Percentiles rank a stretch among this genome's conserved stretches.
These are phyloP conservation scores for Onygenales sp. DNA, from an alignment of 2,329 filamentous ascomycete species.

Conservation along the genomic window DNA sequence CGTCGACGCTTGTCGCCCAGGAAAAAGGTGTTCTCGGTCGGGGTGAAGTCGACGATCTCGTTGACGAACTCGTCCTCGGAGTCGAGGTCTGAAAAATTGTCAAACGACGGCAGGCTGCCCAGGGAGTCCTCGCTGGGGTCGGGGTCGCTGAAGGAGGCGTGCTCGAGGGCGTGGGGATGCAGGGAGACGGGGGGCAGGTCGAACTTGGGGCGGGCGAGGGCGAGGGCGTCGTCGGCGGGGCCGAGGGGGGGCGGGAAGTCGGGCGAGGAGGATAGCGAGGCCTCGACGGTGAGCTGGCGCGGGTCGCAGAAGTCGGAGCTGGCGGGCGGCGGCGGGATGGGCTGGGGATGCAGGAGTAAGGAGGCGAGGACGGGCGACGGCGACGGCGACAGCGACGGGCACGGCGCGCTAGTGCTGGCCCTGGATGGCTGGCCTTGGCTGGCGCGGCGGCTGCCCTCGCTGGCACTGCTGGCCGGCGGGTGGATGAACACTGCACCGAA, in stretches of 20 bases:
- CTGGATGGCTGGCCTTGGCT: conserved; percentile 32
- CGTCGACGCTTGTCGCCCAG: conserved; percentile 61
- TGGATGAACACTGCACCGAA: conserved; percentile 52
- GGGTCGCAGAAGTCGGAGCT: conserved; percentile 87
- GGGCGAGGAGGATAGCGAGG: conserved; percentile 32
- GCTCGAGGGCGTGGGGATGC: neutral
- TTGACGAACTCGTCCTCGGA: conserved; percentile 80
- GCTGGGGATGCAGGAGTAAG: conserved; percentile 72
- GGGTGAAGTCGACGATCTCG: conserved; percentile 60
- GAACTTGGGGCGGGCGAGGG: conserved; percentile 21
- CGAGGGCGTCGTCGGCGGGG: conserved; percentile 26
- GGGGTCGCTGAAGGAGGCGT: conserved; percentile 27
- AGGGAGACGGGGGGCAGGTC: conserved; percentile 16
- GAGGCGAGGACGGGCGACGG: conserved; percentile 64
- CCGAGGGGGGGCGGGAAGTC: conserved; percentile 55
- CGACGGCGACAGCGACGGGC: conserved; percentile 79
- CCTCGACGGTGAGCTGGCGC: conserved; percentile 68
- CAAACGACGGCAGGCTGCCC: conserved; percentile 62
- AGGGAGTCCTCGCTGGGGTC: conserved; percentile 37
- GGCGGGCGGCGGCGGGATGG: conserved; percentile 52
- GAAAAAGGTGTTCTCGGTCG: conserved; percentile 49
- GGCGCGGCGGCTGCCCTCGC: conserved; percentile 9
- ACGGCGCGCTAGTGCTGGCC: conserved; percentile 57
- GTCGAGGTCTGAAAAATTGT: conserved; percentile 81
- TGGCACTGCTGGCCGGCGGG: conserved; percentile 46